Evolutionary conservation across 495 filamentous ascomycete genomes (phyloP).

Genomic region (Pseudotulostoma volvatum): DNA sequence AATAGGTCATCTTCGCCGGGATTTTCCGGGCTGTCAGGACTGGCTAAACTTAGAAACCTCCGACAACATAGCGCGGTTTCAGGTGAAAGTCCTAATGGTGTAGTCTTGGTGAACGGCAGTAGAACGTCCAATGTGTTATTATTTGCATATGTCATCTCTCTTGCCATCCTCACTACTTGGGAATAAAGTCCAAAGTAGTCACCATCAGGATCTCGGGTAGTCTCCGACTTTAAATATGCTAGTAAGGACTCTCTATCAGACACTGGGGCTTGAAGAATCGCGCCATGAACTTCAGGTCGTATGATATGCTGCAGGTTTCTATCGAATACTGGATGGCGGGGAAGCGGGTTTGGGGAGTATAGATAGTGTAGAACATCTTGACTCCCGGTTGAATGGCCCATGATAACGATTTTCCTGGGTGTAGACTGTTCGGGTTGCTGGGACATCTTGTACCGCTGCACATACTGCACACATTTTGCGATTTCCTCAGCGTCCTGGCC

Average conservation of each 20-base stretch:
- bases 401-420: constrained; percentile 51
- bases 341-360: constrained; percentile 18
- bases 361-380: constrained; percentile 77
- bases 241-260: constrained; percentile 58
- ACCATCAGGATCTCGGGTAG: constrained; percentile 1
- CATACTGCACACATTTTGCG: constrained; percentile 50
- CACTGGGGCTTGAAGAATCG: constrained; percentile 67
- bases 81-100: constrained; percentile 27
- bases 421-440: constrained; percentile 11
- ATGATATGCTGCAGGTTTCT: constrained; percentile 11
- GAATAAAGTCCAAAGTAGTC: constrained; percentile 29
- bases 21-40: constrained; percentile 32
- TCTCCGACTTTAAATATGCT: constrained; percentile 9
- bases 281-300: constrained; percentile 49
- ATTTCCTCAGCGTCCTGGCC: constrained; percentile 59
- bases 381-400: constrained; percentile 81
- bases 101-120: constrained; percentile 36
- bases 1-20: constrained; percentile 79
- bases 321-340: constrained; percentile 8
- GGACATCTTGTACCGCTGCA: constrained; percentile 29
- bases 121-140: constrained; percentile 36
- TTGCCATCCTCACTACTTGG: constrained; percentile 35
- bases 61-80: constrained; percentile 37
- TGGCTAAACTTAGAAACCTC: constrained; percentile 51
- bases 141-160: constrained; percentile 15